Conservation (phyloP, 2,329 filamentous ascomycete species). For the Pseudophaeomoniella oleicola region DNA sequence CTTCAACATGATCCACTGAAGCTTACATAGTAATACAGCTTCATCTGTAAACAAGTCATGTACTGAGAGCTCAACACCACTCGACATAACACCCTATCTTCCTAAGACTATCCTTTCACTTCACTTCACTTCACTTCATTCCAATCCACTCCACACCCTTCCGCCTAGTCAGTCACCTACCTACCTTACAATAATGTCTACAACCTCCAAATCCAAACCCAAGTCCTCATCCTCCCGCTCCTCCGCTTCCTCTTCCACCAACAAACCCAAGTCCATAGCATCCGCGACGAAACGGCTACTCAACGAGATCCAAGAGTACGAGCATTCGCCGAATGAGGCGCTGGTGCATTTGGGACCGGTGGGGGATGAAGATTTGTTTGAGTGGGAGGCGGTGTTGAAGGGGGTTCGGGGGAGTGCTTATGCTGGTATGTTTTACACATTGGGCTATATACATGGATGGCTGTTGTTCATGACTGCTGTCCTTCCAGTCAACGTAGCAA, state of each 20-base stretch:
- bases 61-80: too few species aligned
- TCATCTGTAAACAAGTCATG: too few species aligned
- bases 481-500: background rate
- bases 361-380: conserved; percentile 41
- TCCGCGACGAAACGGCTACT: conserved; percentile 43
- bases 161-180: background rate
- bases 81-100: too few species aligned
- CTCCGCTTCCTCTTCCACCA: conserved; percentile 2
- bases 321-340: conserved; percentile 39
- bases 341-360: conserved; percentile 42
- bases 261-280: conserved; percentile 10
- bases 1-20: too few species aligned
- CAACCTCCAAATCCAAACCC: conserved; percentile 6
- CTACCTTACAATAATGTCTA: conserved; percentile 1
- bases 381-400: conserved; percentile 46
- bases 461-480: conserved; percentile 1
- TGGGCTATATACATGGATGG: background rate
- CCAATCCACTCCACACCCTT: too few species aligned
- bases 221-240: conserved; percentile 6
- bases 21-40: too few species aligned
- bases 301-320: conserved; percentile 45
- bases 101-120: too few species aligned
- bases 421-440: conserved; percentile 30
- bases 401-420: conserved; percentile 42
- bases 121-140: too few species aligned